Conservation (phyloP, 1,284 basidiomycete species). For the Ceratobasidium papillatum region DNA sequence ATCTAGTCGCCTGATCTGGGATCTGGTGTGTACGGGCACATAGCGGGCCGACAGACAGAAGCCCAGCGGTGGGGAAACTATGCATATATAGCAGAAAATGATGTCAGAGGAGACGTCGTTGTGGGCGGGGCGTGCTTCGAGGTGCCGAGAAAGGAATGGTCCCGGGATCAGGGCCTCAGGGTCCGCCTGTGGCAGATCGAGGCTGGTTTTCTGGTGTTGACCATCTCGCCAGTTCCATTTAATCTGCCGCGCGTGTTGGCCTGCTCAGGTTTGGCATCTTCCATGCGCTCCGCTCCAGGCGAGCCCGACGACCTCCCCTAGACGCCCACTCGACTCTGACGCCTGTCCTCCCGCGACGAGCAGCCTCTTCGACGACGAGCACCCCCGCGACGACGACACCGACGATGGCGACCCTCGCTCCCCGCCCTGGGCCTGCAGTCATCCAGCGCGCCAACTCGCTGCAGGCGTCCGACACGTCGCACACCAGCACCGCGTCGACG, state of each 20-base stretch:
- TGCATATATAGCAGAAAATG: not conserved
- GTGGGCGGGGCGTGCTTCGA: not conserved
- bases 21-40: not conserved
- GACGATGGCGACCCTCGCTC: conserved; percentile 20
- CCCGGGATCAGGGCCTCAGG: not conserved
- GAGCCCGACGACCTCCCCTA: not conserved
- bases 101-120: not conserved
- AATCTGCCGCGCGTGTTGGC: conserved; percentile 1
- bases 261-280: conserved; percentile 8
- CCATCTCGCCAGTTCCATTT: not conserved
- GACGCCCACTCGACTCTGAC: conserved; percentile 6
- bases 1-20: not conserved
- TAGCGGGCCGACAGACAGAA: not conserved
- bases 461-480: conserved; percentile 32
- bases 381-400: not conserved
- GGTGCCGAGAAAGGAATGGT: conserved; percentile 6
- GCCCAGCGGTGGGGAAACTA: not conserved
- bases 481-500: conserved; percentile 2
- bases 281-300: conserved; percentile 12
- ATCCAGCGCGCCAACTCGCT: conserved; percentile 39
- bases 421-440: conserved; percentile 22
- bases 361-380: not conserved
- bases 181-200: conserved; percentile 28
- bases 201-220: conserved; percentile 17
- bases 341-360: not conserved